Base-by-base conservation (phyloP, 1,284 basidiomycete genomes). In the Phenoliferia sp. region DNA sequence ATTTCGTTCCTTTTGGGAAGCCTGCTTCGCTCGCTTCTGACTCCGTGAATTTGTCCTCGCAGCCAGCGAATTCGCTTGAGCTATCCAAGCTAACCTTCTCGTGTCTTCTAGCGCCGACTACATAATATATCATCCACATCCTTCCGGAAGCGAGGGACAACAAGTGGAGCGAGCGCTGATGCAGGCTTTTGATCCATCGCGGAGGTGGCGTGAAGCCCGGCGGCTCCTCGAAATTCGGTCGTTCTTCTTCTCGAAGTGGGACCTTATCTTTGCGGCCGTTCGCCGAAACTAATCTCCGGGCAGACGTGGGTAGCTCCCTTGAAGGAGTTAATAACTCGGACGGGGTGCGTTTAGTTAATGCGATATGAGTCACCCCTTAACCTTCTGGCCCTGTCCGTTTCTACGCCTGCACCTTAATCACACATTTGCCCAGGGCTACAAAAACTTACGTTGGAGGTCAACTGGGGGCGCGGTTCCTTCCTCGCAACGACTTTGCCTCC, bases 1-100 rank as follows among this genome's bases (percentile, higher is more conserved):
- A 90, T 95, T 69, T 89, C 90, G 44, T 94, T 98, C 79, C 81
- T 99, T 71, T 83, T 97, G 70, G 95, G 95, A 44, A 94, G 91
- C 16, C 82, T 99, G 60, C 80, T 95, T 69, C 85, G 95, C 66
- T 92, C 90, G 10, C 82, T 97, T 69, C 80, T 97, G 50, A 88
- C 88, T 10, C 90, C 93, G 16, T 71, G 19, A 22, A 70, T 62
- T 32, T 26, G 35, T 26, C 3, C 32, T 52, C 35, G 4, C 16
- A 35, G 88, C 90, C n/a, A 94, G 97, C 79, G n/a, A n/a, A n/a
- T 98, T 94, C 81, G 87, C 95, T 31, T 73, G 80, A 29, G 5
- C 12, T 59, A 35, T 16, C 5, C 31, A 5, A 52, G 28, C 17
- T 34, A 15, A 16, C 19, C 15, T 17, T 28, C 2, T 22, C 3